These are phyloP conservation scores for Penicillium expansum DNA, from an alignment of 2,329 filamentous ascomycete genomes.

Conservation along the genomic window DNA sequence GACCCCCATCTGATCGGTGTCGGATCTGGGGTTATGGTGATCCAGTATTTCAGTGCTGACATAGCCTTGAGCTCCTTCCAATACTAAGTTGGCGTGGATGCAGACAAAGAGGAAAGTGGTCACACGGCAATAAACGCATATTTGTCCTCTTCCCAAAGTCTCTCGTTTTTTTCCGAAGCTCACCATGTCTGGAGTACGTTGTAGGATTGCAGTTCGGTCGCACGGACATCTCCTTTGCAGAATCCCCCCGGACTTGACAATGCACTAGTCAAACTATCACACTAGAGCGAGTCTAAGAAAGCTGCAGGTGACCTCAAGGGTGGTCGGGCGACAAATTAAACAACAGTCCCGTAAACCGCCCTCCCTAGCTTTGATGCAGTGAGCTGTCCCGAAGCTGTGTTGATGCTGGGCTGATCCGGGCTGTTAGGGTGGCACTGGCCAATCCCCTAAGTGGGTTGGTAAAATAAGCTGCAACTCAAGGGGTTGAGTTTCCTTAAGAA, in stretches of 20 bases:
- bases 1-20: constrained; percentile 4
- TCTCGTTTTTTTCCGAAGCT: not conserved
- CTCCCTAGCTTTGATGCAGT: not conserved
- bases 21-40: constrained; percentile 9
- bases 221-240: constrained; percentile 28
- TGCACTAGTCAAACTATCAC: constrained; percentile 16
- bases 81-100: not conserved
- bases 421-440: not conserved
- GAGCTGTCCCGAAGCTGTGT: constrained; percentile 5
- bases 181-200: not conserved
- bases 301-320: constrained; percentile 27
- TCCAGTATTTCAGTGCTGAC: constrained; percentile 1
- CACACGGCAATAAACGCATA: not conserved
- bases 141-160: not conserved
- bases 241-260: constrained; percentile 23
- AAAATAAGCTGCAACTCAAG: constrained; percentile 6
- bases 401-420: constrained; percentile 1
- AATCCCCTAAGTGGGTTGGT: not conserved
- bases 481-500: not conserved
- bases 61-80: not conserved
- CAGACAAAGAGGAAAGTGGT: not conserved
- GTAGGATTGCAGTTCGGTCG: constrained; percentile 4
- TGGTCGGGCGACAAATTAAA: constrained; percentile 23
- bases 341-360: constrained; percentile 9
- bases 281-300: constrained; percentile 20